Conservation (phyloP, 345 rosid genomes). For the Populus euphratica region DNA sequence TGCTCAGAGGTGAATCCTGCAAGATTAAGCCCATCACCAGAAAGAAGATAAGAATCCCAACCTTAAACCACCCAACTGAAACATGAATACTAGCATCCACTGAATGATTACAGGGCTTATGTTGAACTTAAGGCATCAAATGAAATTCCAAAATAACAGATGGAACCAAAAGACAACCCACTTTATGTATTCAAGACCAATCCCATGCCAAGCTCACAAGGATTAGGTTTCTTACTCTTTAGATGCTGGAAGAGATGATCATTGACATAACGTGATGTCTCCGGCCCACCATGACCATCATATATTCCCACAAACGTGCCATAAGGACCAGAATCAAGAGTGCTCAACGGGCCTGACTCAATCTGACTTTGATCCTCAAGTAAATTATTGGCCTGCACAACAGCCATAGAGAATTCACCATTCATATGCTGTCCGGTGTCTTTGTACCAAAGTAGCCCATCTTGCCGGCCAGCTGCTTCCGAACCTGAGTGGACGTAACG, state of each 20-base stretch:
- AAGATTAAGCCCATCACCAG: background rate
- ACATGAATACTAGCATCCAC: background rate
- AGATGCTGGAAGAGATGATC: constrained; percentile 32
- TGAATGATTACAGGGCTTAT: background rate
- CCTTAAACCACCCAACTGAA: background rate
- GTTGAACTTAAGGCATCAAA: background rate
- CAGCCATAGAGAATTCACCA: constrained; percentile 37
- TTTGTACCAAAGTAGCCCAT: constrained; percentile 38
- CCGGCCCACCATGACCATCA: constrained; percentile 35
- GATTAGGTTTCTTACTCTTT: constrained; percentile 19
- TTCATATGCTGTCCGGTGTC: constrained; percentile 29
- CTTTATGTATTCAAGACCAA: background rate
- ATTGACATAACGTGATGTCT: constrained; percentile 27
- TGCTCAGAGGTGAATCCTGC: constrained; percentile 31
- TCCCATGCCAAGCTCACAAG: background rate
- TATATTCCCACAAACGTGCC: constrained; percentile 29
- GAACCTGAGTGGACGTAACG: constrained; percentile 15
- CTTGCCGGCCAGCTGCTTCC: constrained; percentile 35
- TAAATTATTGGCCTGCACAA: constrained; percentile 35
- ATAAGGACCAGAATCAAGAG: constrained; percentile 28
- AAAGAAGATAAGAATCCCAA: background rate
- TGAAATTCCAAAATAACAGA: background rate
- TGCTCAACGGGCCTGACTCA: constrained; percentile 29
- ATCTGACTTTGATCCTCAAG: constrained; percentile 37
- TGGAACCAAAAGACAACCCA: background rate